These are phyloP conservation scores for Neoscytalidium dimidiatum DNA, from an alignment of 2,329 filamentous ascomycete genomes.

Conservation along the genomic window DNA sequence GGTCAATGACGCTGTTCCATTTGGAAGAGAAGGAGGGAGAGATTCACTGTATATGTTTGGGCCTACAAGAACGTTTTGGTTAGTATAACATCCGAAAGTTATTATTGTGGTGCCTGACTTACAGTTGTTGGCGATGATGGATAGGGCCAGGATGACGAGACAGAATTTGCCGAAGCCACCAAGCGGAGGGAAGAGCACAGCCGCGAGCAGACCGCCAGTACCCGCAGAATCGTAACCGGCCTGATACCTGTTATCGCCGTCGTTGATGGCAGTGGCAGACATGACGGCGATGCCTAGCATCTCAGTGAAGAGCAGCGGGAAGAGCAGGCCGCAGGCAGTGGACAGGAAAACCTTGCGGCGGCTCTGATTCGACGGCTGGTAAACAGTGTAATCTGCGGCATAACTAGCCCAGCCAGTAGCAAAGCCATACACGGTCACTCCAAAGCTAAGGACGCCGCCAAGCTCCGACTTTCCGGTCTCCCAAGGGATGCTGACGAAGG, in stretches of 20 bases:
- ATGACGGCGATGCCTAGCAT: constrained; percentile 71
- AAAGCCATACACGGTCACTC: constrained; percentile 67
- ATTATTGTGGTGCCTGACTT: neutral
- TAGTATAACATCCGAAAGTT: neutral
- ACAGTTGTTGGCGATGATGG: constrained; percentile 67
- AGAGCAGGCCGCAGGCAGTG: constrained; percentile 68
- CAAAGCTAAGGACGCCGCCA: constrained; percentile 65
- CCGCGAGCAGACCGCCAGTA: constrained; percentile 67
- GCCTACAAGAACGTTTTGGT: constrained; percentile 27
- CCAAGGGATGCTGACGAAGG: constrained; percentile 66
- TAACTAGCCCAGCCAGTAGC: constrained; percentile 74
- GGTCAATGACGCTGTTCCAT: too few species aligned
- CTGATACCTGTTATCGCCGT: constrained; percentile 56
- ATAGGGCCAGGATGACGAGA: constrained; percentile 65
- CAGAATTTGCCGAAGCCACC: constrained; percentile 74
- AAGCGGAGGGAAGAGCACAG: constrained; percentile 63
- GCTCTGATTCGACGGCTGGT: constrained; percentile 66
- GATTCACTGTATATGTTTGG: constrained; percentile 67
- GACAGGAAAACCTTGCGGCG: constrained; percentile 66
- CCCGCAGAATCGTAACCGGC: constrained; percentile 58
- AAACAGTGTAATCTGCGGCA: constrained; percentile 78
- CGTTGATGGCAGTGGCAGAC: constrained; percentile 61
- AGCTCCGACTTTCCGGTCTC: constrained; percentile 60
- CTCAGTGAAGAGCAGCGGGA: constrained; percentile 73
- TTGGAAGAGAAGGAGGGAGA: too few species aligned